Conservation (phyloP, 306 rosid species). For the Malus fusca region DNA sequence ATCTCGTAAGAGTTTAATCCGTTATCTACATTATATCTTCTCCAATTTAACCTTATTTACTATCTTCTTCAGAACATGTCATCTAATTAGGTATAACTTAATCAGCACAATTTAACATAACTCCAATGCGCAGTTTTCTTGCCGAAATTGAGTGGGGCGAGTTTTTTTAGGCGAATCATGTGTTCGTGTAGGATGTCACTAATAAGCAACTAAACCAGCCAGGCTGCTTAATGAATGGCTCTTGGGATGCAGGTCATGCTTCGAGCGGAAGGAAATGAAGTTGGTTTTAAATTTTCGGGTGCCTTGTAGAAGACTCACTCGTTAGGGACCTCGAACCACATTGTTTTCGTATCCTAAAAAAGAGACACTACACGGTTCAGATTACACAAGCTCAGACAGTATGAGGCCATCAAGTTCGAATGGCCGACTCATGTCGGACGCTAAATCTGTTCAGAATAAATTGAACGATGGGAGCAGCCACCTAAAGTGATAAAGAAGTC, state of each 20-base stretch:
- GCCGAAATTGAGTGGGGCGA: background rate
- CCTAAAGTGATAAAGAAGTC: background rate
- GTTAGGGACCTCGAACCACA: background rate
- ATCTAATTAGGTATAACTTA: background rate
- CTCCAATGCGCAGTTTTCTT: too few relatives aligned
- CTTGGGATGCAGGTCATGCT: background rate
- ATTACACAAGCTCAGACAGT: background rate
- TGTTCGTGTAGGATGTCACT: background rate
- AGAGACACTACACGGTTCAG: background rate
- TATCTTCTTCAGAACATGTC: too few relatives aligned
- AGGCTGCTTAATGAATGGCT: background rate
- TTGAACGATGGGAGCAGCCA: background rate
- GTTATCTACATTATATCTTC: too few relatives aligned
- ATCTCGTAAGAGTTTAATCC: too few relatives aligned
- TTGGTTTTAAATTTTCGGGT: background rate
- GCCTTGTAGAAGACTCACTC: background rate
- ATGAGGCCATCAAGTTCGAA: too few relatives aligned
- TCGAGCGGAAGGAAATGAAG: too few relatives aligned
- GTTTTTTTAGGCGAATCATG: background rate
- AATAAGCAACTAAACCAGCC: background rate
- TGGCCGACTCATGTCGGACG: too few relatives aligned
- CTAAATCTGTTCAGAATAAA: background rate
- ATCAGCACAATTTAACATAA: too few relatives aligned
- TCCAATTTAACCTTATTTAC: too few relatives aligned
- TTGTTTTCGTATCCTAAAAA: background rate